Conservation (phyloP, 2,329 filamentous ascomycete species). For the Ophiocordyceps camponoti-rufipedis region DNA sequence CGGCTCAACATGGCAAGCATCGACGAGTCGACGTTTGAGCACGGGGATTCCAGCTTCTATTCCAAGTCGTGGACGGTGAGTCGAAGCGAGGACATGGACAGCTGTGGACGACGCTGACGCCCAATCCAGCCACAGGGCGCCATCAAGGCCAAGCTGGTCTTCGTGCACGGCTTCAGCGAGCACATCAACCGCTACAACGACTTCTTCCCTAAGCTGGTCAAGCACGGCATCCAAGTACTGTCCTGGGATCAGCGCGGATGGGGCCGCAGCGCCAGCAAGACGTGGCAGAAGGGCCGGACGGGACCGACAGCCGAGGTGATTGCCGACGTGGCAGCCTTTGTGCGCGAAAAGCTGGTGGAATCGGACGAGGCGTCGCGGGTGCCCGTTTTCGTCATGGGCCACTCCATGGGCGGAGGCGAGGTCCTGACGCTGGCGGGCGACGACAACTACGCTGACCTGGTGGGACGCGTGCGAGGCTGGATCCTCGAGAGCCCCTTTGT, state of each 20-base stretch:
- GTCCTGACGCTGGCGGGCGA: slow-evolving; percentile 42
- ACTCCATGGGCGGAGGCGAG: slow-evolving; percentile 80
- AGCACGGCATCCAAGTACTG: slow-evolving; percentile 55
- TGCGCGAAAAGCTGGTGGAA: slow-evolving; percentile 32
- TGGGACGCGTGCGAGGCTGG: slow-evolving; percentile 49
- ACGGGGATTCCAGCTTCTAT: slow-evolving; percentile 28
- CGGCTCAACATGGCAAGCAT: slow-evolving; percentile 16
- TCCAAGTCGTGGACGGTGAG: slow-evolving; percentile 41
- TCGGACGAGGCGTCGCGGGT: slow-evolving; percentile 4
- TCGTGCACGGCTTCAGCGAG: slow-evolving; percentile 83
- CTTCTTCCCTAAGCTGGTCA: slow-evolving; percentile 54
- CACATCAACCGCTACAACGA: slow-evolving; percentile 61
- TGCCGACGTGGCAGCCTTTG: slow-evolving; percentile 60
- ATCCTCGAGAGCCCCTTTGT: slow-evolving; percentile 66
- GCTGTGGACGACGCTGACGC: background rate
- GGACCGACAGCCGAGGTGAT: slow-evolving; percentile 59
- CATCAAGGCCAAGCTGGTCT: slow-evolving; percentile 53
- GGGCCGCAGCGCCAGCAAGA: slow-evolving; percentile 51
- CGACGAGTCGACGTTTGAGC: slow-evolving; percentile 30
- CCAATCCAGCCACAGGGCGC: slow-evolving; percentile 6
- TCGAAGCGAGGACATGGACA: slow-evolving; percentile 2
- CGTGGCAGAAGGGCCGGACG: slow-evolving; percentile 49
- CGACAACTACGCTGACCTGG: slow-evolving; percentile 31
- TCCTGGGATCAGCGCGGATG: slow-evolving; percentile 79
- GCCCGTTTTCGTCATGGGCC: slow-evolving; percentile 72